A percentile compares a stretch with the other conserved stretches of the same genome.
These are phyloP conservation scores for Fusarium paranaense DNA, from an alignment of 2,329 filamentous ascomycete genomes.

Conservation along the genomic window DNA sequence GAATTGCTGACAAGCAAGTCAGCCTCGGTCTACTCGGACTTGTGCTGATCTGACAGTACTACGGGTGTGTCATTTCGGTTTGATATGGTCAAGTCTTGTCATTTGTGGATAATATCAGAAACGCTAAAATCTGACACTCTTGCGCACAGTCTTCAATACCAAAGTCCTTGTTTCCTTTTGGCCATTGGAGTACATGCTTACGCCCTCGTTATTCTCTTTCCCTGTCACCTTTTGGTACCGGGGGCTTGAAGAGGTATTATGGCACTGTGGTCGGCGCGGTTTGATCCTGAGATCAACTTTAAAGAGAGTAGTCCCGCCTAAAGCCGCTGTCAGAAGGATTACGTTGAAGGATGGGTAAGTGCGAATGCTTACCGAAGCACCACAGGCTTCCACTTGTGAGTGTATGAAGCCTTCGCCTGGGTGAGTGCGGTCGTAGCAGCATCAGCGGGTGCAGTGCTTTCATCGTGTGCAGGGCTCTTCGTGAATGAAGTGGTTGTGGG, in stretches of 20 bases:
- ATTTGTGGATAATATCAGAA: neutral
- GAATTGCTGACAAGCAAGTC: neutral
- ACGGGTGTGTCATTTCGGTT: neutral
- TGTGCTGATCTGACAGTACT: neutral
- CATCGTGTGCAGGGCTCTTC: no score
- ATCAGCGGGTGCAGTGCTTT: no score
- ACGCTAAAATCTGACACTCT: neutral
- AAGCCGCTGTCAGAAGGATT: neutral
- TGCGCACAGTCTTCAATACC: no score
- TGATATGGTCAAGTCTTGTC: neutral
- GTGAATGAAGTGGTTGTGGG: neutral
- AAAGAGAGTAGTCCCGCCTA: neutral
- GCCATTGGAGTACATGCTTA: no score
- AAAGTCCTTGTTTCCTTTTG: no score
- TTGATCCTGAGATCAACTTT: no score
- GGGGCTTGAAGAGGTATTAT: no score
- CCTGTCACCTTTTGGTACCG: no score
- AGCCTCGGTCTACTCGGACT: neutral
- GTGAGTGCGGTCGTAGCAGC: no score
- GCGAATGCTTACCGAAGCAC: neutral
- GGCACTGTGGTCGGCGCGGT: no score
- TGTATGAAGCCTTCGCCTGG: neutral
- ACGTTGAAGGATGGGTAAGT: neutral
- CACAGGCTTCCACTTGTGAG: neutral
- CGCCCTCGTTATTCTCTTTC: no score